These are phyloP conservation scores for Hibiscus mutabilis DNA, from an alignment of 345 rosid species.

Conservation along the genomic window DNA sequence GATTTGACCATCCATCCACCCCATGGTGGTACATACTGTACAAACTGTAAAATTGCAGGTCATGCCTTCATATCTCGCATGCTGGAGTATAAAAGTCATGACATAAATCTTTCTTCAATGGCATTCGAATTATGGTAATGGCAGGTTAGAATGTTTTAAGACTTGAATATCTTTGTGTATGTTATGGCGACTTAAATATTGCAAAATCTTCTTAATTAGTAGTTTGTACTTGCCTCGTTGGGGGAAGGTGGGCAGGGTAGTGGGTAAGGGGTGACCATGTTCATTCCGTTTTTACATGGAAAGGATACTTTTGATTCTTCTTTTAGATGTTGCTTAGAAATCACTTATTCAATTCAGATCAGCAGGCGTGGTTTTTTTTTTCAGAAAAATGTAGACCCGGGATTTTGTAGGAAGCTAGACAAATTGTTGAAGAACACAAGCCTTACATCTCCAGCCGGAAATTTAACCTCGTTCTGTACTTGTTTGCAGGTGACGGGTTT, in stretches of 20 bases:
- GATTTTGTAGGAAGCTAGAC: background rate
- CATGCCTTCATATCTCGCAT: background rate
- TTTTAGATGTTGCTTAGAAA: background rate
- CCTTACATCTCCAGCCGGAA: background rate
- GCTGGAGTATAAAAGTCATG: background rate
- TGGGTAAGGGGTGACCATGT: background rate
- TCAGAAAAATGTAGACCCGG: background rate
- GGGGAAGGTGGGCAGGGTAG: background rate
- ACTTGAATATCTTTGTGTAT: background rate
- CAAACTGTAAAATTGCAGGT: background rate
- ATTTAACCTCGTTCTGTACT: background rate
- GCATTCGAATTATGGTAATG: background rate
- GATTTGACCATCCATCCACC: background rate
- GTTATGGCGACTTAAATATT: background rate
- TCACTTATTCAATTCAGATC: background rate
- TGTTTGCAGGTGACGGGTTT: background rate
- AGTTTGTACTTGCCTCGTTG: background rate
- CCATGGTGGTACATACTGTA: background rate
- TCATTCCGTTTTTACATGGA: background rate
- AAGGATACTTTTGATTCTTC: background rate
- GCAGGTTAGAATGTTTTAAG: slow-evolving; percentile 7
- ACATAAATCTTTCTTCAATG: background rate
- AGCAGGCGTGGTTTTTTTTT: background rate
- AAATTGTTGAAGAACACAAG: background rate
- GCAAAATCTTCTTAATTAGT: background rate